Percentiles rank a stretch among this genome's conserved stretches.
phyloP scores from a whole-genome alignment of 139 green algal species.

The Yamagishiella unicocca region DNA sequence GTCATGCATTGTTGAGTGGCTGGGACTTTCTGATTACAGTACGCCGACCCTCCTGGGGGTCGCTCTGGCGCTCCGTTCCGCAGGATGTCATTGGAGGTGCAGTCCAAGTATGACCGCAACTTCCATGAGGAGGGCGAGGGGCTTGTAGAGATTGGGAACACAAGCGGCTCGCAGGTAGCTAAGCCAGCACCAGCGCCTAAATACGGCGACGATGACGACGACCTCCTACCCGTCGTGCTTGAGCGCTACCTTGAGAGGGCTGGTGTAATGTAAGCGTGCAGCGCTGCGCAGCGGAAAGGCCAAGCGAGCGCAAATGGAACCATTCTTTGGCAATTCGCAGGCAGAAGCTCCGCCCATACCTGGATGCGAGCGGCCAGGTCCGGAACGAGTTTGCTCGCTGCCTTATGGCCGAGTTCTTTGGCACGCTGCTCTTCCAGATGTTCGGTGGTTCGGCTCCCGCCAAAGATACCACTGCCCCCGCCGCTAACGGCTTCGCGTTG shows the following conservation, averaged over 20 bases:
- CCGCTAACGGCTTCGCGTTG: constrained; percentile 73
- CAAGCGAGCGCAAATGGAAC: not conserved
- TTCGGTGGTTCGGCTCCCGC: constrained; percentile 71
- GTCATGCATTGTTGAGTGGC: too few relatives aligned
- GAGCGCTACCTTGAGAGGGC: constrained; percentile 66
- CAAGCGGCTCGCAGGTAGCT: too few relatives aligned
- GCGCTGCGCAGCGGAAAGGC: not conserved
- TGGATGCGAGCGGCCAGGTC: constrained; percentile 64
- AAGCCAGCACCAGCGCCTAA: constrained; percentile 3
- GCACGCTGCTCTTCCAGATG: constrained; percentile 71
- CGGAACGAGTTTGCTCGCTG: constrained; percentile 57
- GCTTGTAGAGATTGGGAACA: constrained; percentile 8
- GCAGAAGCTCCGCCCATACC: constrained; percentile 61
- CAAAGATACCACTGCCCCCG: constrained; percentile 67
- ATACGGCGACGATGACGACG: constrained; percentile 57
- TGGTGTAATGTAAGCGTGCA: constrained; percentile 61
- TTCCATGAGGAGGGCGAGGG: constrained; percentile 33
- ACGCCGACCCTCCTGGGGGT: not conserved
- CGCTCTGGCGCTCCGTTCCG: not conserved
- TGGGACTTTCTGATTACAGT: not conserved
- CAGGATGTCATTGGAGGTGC: constrained; percentile 49
- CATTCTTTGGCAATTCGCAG: constrained; percentile 43
- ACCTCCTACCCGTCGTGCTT: constrained; percentile 67
- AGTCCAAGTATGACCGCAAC: constrained; percentile 38
- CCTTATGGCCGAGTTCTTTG: constrained; percentile 72